phyloP scores from a whole-genome alignment of 192 early-diverging fungal genomes.

The Entophlyctis luteolus region DNA sequence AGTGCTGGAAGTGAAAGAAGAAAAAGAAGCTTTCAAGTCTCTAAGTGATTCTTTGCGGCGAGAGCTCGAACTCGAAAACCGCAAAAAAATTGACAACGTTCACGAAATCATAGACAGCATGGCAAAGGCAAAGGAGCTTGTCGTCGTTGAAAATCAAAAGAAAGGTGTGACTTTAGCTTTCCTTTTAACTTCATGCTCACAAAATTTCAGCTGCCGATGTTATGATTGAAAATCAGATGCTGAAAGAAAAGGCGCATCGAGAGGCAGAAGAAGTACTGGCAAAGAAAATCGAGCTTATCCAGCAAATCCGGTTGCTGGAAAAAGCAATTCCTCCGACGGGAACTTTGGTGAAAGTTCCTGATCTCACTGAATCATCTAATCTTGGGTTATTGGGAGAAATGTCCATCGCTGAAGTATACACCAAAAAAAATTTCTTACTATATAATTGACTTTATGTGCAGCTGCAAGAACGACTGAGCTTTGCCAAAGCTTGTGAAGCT shows the following conservation, averaged over 20 bases:
- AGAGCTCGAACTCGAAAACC: conserved; percentile 38
- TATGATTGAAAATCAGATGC: conserved; percentile 19
- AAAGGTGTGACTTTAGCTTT: conserved; percentile 32
- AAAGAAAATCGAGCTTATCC: conserved; percentile 47
- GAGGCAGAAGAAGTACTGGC: conserved; percentile 40
- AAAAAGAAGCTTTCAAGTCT: conserved; percentile 32
- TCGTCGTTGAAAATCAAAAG: conserved; percentile 35
- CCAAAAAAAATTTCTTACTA: background rate
- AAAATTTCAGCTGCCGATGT: conserved; percentile 35
- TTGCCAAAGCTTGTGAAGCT: conserved; percentile 21
- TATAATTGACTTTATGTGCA: too few species aligned
- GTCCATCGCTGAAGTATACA: conserved; percentile 48
- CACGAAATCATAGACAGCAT: conserved; percentile 45
- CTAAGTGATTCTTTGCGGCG: conserved; percentile 14
- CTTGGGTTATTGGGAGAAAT: conserved; percentile 53
- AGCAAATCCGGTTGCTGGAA: conserved; percentile 53
- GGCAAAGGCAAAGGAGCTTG: conserved; percentile 41
- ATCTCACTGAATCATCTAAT: conserved; percentile 44
- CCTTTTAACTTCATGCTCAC: background rate
- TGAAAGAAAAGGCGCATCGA: conserved; percentile 31
- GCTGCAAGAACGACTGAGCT: conserved; percentile 50
- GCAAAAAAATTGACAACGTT: conserved; percentile 42
- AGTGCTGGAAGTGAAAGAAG: conserved; percentile 35
- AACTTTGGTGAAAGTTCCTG: conserved; percentile 36
- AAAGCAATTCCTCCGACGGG: conserved; percentile 39